These are phyloP conservation scores for Isabelozyma rhagii DNA, from an alignment of 805 yeast genomes.

Conservation along the genomic window DNA sequence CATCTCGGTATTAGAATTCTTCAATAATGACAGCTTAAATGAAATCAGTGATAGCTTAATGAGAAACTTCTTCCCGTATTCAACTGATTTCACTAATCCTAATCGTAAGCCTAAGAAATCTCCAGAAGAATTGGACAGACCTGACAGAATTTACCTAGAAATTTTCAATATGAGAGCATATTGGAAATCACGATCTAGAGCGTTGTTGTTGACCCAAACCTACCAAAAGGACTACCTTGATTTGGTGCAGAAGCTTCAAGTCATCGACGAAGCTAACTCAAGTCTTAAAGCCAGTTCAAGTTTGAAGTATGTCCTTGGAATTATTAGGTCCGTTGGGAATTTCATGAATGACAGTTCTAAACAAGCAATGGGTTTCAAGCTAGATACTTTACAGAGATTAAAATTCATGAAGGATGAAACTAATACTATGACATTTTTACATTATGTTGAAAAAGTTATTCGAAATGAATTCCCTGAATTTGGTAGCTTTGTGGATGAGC, in stretches of 20 bases:
- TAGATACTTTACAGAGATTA: constrained; percentile 84
- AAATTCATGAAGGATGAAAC: constrained; percentile 87
- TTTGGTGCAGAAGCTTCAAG: constrained; percentile 60
- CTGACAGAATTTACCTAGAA: constrained; percentile 82
- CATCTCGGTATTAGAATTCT: constrained; percentile 77
- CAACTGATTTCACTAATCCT: constrained; percentile 60
- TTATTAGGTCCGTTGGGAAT: constrained; percentile 89
- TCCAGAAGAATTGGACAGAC: constrained; percentile 74
- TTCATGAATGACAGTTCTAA: constrained; percentile 93
- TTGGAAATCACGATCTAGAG: constrained; percentile 91
- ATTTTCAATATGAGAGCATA: constrained; percentile 80
- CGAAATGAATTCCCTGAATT: constrained; percentile 80
- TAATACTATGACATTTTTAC: constrained; percentile 84
- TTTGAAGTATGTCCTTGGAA: constrained; percentile 70
- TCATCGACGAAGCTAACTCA: constrained; percentile 71
- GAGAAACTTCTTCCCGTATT: constrained; percentile 75
- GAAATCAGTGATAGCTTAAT: constrained; percentile 72
- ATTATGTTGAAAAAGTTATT: constrained; percentile 87
- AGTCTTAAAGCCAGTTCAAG: constrained; percentile 63
- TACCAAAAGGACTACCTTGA: constrained; percentile 79
- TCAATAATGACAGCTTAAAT: constrained; percentile 68
- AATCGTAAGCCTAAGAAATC: constrained; percentile 55
- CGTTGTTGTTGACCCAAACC: constrained; percentile 64
- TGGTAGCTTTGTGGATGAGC: constrained; percentile 71
- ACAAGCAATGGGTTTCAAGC: constrained; percentile 89